Percentiles rank a stretch among this genome's conserved stretches.
These are phyloP conservation scores for Aplosporella prunicola DNA, from an alignment of 2,329 filamentous ascomycete species.

Conservation along the genomic window DNA sequence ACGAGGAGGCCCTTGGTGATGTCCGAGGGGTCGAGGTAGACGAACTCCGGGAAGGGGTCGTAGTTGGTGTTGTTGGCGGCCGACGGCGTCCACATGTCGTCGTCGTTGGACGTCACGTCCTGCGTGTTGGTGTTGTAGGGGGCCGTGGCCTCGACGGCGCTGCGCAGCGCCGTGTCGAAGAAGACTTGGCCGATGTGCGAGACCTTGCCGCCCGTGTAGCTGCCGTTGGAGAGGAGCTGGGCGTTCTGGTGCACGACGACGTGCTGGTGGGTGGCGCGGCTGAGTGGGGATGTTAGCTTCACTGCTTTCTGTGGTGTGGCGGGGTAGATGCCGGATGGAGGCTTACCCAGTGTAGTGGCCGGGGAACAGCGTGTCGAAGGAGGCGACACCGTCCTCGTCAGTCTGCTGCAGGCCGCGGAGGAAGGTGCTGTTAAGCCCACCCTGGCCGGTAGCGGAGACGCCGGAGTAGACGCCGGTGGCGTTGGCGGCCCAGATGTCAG, in stretches of 20 bases:
- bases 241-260: constrained; percentile 29
- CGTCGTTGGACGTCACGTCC: constrained; percentile 38
- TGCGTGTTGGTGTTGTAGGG: constrained; percentile 39
- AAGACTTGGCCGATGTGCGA: constrained; percentile 57
- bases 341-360: constrained; percentile 39
- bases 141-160: constrained; percentile 36
- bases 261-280: constrained; percentile 32
- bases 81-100: constrained; percentile 21
- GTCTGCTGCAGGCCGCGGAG: constrained; percentile 41
- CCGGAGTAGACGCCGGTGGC: constrained; percentile 35
- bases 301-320: too few species aligned
- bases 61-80: constrained; percentile 16
- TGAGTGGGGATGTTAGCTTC: too few species aligned
- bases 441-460: constrained; percentile 33
- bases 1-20: constrained; percentile 23
- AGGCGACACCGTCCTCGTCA: constrained; percentile 40
- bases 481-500: constrained; percentile 43
- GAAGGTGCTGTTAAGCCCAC: constrained; percentile 31
- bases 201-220: constrained; percentile 39
- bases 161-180: constrained; percentile 51
- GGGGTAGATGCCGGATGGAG: too few species aligned
- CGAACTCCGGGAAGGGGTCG: constrained; percentile 50
- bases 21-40: constrained; percentile 31
- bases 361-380: constrained; percentile 41
- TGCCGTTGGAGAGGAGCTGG: constrained; percentile 39